Evolutionary conservation across 495 filamentous ascomycete species (phyloP), one percentile per base, ranked within the genome.

Genomic region (Ramalina intermedia): DNA sequence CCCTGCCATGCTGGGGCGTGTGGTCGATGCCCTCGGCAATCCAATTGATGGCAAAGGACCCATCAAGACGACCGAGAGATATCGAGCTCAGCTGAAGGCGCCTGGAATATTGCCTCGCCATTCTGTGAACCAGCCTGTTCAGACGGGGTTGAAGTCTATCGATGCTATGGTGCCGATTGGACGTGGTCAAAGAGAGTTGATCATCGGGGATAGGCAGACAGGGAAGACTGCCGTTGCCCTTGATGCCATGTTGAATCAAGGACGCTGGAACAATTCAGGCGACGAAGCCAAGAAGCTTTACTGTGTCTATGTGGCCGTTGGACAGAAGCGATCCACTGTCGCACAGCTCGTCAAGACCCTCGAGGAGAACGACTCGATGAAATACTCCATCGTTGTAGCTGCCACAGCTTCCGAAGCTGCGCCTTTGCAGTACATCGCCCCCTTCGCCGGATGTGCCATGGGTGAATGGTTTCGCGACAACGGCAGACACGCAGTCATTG

Each of bases 161-260:
- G 91, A 98, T 69, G 88, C 91, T 66, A 98, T 98, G 91, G 91
- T 98, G 53, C 91, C 91, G 62, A 96, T 98, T 63, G 91, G 91
- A 66, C 91, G 91, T 88, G 91, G 91, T 62, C 91, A 98, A 76
- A 91, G 91, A 86, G 91, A 98, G 75, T 78, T 98, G 75, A 96
- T 98, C 71, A 98, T 98, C 74, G 91, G 91, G 72, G 91, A 98
- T 70, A 93, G 91, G 84, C 91, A 98, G 73, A 98, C 91, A 58
- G 91, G 91, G 72, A 98, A 98, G 84, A 98, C 91, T 66, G 91
- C 91, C 64, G 91, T 98, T 67, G 91, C 87, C 64, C 87, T 98
- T 42, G 91, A 98, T 62, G 80, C 91, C 66, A 98, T 98, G 53
- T 84, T 98, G 52, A 98, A 98, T 81, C 91, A 98, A 78, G 90